Percentiles rank a stretch among this genome's conserved stretches.
Conservation (phyloP, 228 moss, liverwort and hornwort genomes). For the Sphagnum fallax region DNA sequence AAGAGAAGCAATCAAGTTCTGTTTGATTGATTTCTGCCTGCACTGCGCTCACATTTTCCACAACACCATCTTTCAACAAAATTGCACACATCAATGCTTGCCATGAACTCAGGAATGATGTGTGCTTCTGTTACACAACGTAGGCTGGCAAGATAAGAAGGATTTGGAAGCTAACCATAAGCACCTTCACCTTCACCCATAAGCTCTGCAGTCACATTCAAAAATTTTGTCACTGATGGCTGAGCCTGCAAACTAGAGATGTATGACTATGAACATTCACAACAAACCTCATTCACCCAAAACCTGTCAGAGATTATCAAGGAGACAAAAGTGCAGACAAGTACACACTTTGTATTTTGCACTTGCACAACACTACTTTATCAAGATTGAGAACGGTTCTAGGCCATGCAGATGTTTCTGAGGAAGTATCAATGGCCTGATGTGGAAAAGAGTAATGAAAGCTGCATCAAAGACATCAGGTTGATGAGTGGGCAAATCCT, state of each 20-base stretch:
- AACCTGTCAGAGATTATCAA: conserved; percentile 36
- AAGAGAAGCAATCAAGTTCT: not conserved
- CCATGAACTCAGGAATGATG: too few species aligned
- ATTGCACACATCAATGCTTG: too few species aligned
- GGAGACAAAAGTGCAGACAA: too few species aligned
- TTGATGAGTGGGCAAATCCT: conserved; percentile 29
- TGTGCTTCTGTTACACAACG: too few species aligned
- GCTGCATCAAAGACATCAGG: conserved; percentile 44
- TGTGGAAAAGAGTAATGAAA: conserved; percentile 30
- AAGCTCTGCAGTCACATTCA: conserved; percentile 8
- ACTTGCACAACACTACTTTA: too few species aligned
- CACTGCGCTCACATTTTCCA: not conserved
- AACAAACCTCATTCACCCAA: conserved; percentile 64
- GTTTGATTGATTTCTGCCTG: not conserved
- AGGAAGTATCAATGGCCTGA: not conserved
- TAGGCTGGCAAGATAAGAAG: not conserved
- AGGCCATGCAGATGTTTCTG: too few species aligned
- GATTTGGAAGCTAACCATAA: conserved; percentile 14
- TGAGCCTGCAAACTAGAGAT: conserved; percentile 49
- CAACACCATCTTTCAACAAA: not conserved
- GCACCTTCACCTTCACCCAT: conserved; percentile 84
- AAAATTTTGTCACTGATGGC: conserved; percentile 84
- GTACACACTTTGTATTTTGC: too few species aligned
- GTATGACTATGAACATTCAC: conserved; percentile 47
- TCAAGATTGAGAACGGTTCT: too few species aligned